Conservation (phyloP, 108 stramenopile species). For the Skeletonema potamos region DNA sequence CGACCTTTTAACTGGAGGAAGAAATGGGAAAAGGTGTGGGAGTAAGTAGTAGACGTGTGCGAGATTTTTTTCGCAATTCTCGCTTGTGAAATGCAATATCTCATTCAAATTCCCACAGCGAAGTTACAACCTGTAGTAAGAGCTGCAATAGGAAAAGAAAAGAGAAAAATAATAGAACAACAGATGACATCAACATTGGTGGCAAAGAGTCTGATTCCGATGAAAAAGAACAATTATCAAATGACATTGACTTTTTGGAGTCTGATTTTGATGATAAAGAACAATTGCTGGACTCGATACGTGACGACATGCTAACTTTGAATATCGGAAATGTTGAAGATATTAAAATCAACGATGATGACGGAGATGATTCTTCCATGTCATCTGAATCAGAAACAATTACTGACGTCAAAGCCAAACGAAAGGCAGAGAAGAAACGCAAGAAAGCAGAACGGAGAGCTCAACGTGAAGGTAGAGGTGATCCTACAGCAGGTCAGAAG, state of each 20-base stretch:
- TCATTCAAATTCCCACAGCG: constrained; percentile 5
- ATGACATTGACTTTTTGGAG: not conserved
- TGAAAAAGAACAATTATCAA: not conserved
- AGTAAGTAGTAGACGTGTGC: constrained; percentile 16
- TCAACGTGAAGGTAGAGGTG: constrained; percentile 60
- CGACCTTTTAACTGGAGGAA: constrained; percentile 73
- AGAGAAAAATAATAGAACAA: not conserved
- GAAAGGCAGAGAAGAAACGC: constrained; percentile 67
- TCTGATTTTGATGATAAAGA: not conserved
- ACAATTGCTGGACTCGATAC: not conserved
- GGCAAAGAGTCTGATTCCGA: not conserved
- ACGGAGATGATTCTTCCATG: constrained; percentile 7
- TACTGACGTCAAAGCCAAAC: constrained; percentile 38
- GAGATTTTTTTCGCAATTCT: too few relatives aligned
- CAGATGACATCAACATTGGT: constrained; percentile 2
- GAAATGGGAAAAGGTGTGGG: constrained; percentile 90
- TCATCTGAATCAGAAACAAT: constrained; percentile 3
- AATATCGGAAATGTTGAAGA: not conserved
- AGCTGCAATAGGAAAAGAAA: constrained; percentile 65
- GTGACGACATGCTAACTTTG: not conserved
- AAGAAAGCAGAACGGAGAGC: constrained; percentile 69
- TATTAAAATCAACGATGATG: not conserved
- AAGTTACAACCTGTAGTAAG: constrained; percentile 76
- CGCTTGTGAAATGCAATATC: not conserved
- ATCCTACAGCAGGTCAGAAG: constrained; percentile 68